Conservation (phyloP, 2,329 filamentous ascomycete genomes). For the Paecilomyces sp. region DNA sequence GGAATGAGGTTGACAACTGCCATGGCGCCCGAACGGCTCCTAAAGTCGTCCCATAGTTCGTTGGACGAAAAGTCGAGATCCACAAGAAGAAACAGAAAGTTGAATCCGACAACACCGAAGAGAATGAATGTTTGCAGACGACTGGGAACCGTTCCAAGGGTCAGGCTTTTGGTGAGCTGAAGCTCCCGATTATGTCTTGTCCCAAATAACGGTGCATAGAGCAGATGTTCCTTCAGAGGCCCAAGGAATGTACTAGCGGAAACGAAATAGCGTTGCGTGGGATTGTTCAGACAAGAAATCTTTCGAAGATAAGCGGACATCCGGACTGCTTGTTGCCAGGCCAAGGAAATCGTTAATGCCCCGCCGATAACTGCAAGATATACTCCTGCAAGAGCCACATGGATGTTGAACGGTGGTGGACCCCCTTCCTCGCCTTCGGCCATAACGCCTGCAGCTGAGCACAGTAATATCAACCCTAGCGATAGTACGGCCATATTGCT, state of each 20-base stretch:
- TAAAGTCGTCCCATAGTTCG: constrained; percentile 11
- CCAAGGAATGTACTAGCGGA: not conserved
- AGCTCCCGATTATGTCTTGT: constrained; percentile 20
- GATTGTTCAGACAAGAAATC: not conserved
- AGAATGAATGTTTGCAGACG: constrained; percentile 24
- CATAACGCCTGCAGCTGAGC: not conserved
- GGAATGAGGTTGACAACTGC: constrained; percentile 32
- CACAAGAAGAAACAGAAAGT: constrained; percentile 38
- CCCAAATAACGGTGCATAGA: constrained; percentile 23
- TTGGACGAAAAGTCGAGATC: constrained; percentile 17
- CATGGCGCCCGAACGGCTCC: constrained; percentile 16
- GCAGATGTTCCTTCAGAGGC: constrained; percentile 10
- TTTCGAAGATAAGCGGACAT: not conserved
- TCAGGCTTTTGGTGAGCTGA: constrained; percentile 13
- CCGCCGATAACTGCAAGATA: not conserved
- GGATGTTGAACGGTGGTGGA: not conserved
- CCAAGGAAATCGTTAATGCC: not conserved
- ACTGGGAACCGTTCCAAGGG: constrained; percentile 21
- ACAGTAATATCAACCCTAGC: not conserved
- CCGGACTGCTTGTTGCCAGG: not conserved
- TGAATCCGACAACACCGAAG: constrained; percentile 13
- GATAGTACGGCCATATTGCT: not conserved
- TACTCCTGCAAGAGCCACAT: not conserved
- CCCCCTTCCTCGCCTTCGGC: not conserved
- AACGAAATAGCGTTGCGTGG: not conserved